Evolutionary conservation across 2,329 filamentous ascomycete genomes (phyloP), one percentile per base, ranked within the genome.

Genomic region (Trichoderma sp.): DNA sequence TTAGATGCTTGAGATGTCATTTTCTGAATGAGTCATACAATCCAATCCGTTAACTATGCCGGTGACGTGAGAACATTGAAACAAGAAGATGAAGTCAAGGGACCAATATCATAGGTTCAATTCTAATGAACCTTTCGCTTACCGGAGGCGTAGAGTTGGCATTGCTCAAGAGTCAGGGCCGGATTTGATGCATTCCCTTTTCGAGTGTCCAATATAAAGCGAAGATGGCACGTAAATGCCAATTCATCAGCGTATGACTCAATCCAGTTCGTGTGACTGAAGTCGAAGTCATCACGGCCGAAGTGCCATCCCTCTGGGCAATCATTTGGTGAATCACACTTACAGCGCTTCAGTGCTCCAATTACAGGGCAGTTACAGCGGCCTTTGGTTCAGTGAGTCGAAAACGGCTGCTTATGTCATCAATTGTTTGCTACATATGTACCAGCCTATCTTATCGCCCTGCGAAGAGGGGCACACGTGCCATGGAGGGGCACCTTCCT

Each of bases 401-500:
- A 22, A 48, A 48, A 22, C 22, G 3, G 0, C 19, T 22, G 42
- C 42, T 48, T 48, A 48, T 22, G 42, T 48, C n/a, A 48, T 48
- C 42, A 6, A 2, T 45, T 45, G 12, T 48, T 6, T 13, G 12
- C 10, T 13, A n/a, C n/a, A n/a, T n/a, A n/a, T 19, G n/a, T 48
- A 48, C 22, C 42, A 22, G 42, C 19, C 19, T 29, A 29, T 29
- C 29, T 48, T 48, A 48, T 48, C 42, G 22, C 13, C 10, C 42
- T 22, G 19, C 42, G 42, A 13, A 48, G 42, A 48, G 42, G 42
- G 42, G 42, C 42, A 48, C 42, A 48, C 42, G 42, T 48, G 42
- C 42, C 42, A 22, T 48, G 42, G 42, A 48, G 42, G 42, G 42
- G 42, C 42, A 48, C 9, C 42, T 48, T 48, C 42, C 22, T 22